Evolutionary conservation across 176 grass and related monocot species (phyloP), one percentile per base, ranked within the genome.

Genomic region (Carex pumila): DNA sequence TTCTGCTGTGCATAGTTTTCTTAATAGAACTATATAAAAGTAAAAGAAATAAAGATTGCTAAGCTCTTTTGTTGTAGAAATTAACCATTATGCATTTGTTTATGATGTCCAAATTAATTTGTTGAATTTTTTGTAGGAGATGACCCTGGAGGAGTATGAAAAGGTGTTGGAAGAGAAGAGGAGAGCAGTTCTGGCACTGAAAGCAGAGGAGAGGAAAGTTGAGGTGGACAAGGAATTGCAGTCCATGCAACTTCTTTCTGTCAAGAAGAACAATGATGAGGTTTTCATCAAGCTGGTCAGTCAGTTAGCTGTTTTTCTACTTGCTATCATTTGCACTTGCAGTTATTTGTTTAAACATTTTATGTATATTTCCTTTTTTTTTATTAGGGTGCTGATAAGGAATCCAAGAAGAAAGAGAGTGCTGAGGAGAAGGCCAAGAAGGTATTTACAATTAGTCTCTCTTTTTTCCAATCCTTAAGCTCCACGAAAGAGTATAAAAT

Each of bases 131-230:
- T 10, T 68, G 5, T 59, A 96, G 93, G 93, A 92, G 81, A 92
- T 96, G 93, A 96, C 93, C 84, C 68, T 96, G 85, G 93, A 92
- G 71, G 91, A 96, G 86, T 96, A 96, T 89, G 93, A 96, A 63
- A 96, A 92, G 79, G n/a, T 92, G 77, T 39, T 83, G 80, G 93
- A 96, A 76, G 93, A 96, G 85, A 96, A 87, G 58, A 84, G 93
- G 74, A 96, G 91, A 86, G 87, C 93, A 56, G 65, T 96, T 55
- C 87, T 92, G 85, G 85, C 80, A 61, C 41, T 90, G 68, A 96
- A 91, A 84, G 50, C 87, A 36, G 88, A 89, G 80, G 93, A 96
- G 72, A 91, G 93, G 81, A 89, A 92, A 65, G 93, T 96, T 47
- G 93, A 88, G 49, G 39, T 96, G 12, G 93, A 96, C 85, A 92